Base-by-base conservation (phyloP, 495 filamentous ascomycete genomes). In the Hypoxylon trugodes region DNA sequence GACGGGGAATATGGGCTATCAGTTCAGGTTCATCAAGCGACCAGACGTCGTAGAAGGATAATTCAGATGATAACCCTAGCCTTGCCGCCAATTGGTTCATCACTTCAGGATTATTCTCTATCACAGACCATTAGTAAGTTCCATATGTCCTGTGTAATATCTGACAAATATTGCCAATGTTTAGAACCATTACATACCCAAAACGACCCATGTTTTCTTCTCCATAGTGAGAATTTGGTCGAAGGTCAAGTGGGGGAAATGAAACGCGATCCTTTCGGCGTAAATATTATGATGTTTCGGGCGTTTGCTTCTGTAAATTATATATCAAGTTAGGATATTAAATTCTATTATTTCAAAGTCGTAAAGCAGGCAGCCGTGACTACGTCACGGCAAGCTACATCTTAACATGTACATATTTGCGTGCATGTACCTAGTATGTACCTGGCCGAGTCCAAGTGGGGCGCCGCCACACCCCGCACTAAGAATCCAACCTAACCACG, bases 21-120 rank as follows among this genome's bases (percentile, higher is more conserved):
- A 90, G 81, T 19, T 89, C 85, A 1, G 86, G 82, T 7, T 91
- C 88, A 66, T 89, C 84, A 66, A 96, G 84, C 50, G 85, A 87
- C 80, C 85, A 92, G 73, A 95, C 87, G 69, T 95, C 91, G 70
- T 91, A 84, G 80, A 95, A 95, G 53, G 78, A 77, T 32, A 94
- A 77, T n/a, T 76, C 73, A 46, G 73, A 60, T 2, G 89, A 82
- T 37, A 94, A 78, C 16, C 91, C 91, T 32, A 96, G 82, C 52
- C 87, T 83, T 56, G 86, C 81, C n/a, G 87, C 83, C 13, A 96
- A 79, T 55, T 85, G 77, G 49, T 84, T 85, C 84, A 96, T 89
- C 26, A 94, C 86, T 70, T 89, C 85, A 1, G 90, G 90, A 75
- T 93, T 91, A 65, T 79, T 78, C 49, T 80, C 77, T 73, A 47